These are phyloP conservation scores for Themeda triandra DNA, from an alignment of 176 grass and related monocot genomes.

Conservation along the genomic window DNA sequence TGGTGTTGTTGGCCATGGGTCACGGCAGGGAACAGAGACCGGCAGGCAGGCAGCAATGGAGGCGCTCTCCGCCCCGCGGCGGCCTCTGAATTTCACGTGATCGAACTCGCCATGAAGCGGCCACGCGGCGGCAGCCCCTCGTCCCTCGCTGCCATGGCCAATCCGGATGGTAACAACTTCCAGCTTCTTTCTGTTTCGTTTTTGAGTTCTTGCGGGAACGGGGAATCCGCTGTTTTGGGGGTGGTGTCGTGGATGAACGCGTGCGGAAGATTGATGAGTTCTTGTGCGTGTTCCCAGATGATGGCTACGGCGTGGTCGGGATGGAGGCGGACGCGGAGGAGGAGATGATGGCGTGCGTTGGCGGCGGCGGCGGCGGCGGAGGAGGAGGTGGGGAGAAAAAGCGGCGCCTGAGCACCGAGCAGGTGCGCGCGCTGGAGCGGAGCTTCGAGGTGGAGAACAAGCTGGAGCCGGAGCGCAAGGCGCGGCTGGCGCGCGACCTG, in stretches of 20 bases:
- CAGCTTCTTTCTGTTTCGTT: neutral
- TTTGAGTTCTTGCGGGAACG: neutral
- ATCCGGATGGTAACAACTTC: conserved; percentile 11
- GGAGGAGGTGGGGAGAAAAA: conserved; percentile 73
- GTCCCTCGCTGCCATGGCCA: conserved; percentile 7
- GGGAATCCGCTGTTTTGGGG: neutral
- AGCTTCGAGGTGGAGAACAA: conserved; percentile 99
- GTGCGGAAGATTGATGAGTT: neutral
- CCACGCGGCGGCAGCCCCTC: conserved; percentile 21
- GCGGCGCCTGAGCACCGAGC: conserved; percentile 69
- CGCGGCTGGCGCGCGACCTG: conserved; percentile 70
- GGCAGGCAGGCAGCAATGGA: conserved; percentile 17
- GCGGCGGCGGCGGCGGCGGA: conserved; percentile 30
- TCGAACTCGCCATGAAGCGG: conserved; percentile 38
- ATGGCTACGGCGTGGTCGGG: conserved; percentile 32
- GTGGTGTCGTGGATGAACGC: neutral
- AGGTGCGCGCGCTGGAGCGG: conserved; percentile 79
- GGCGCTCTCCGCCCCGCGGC: neutral
- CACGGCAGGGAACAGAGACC: conserved; percentile 13
- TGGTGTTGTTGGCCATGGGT: conserved; percentile 17
- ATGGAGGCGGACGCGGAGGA: conserved; percentile 44
- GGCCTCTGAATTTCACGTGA: neutral
- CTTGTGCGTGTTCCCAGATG: conserved; percentile 14
- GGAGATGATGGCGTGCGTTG: conserved; percentile 41
- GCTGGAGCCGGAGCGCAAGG: conserved; percentile 88